phyloP scores from a whole-genome alignment of 495 filamentous ascomycete species.

The Rostrohypoxylon terebratum region DNA sequence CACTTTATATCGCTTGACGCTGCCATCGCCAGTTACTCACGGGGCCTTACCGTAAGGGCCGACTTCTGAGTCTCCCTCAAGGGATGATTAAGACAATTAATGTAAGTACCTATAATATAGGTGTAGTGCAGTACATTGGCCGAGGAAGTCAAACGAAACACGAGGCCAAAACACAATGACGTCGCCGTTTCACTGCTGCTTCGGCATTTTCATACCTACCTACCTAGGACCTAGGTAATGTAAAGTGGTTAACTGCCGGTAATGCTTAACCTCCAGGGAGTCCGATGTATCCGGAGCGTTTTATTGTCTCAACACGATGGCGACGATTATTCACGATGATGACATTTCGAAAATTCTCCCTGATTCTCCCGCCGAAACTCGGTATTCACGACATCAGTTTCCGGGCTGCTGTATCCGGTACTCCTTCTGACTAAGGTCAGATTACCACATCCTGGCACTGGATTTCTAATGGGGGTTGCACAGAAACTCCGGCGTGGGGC shows the following conservation, averaged over 20 bases:
- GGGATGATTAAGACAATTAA: constrained; percentile 28
- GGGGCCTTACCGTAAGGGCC: constrained; percentile 14
- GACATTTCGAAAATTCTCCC: constrained; percentile 18
- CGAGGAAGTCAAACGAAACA: constrained; percentile 16
- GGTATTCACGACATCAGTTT: constrained; percentile 21
- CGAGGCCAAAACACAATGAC: constrained; percentile 8
- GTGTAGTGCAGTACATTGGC: constrained; percentile 14
- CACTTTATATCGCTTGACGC: not conserved
- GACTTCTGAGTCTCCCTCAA: constrained; percentile 21
- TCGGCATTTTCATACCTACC: constrained; percentile 28
- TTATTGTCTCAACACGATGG: not conserved
- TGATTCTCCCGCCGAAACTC: constrained; percentile 5
- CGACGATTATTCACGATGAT: constrained; percentile 9
- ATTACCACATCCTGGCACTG: not conserved
- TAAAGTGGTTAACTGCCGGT: constrained; percentile 3
- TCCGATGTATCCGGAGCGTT: constrained; percentile 7
- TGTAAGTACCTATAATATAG: not conserved
- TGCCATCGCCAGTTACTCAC: constrained; percentile 25
- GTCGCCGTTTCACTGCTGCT: constrained; percentile 14
- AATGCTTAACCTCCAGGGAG: not conserved
- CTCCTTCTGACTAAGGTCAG: constrained; percentile 31
- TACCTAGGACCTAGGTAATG: too few relatives aligned
- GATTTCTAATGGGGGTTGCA: constrained; percentile 18
- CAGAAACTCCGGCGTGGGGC: constrained; percentile 37
- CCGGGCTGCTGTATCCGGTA: constrained; percentile 22